Evolutionary conservation across 495 filamentous ascomycete species (phyloP).

Genomic region (Hypoxylon perforatum): DNA sequence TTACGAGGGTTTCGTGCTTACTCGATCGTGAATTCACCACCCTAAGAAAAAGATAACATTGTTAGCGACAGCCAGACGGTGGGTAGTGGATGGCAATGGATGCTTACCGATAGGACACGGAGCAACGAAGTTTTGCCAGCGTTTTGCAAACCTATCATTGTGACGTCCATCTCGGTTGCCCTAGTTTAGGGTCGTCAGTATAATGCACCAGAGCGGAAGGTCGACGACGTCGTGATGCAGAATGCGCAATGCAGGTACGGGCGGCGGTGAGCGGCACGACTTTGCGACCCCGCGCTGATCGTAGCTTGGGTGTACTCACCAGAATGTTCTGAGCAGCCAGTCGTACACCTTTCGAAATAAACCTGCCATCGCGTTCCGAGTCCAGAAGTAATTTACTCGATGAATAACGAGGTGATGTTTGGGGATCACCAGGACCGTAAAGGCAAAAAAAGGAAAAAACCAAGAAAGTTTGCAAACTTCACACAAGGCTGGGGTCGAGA

Average conservation of each 20-base stretch:
- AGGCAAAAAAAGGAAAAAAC: constrained; percentile 8
- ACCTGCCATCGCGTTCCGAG: constrained; percentile 72
- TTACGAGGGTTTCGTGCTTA: constrained; percentile 65
- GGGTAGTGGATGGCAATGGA: constrained; percentile 11
- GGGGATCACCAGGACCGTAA: constrained; percentile 27
- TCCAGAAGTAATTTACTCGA: constrained; percentile 24
- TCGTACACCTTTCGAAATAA: constrained; percentile 96
- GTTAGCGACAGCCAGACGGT: constrained; percentile 34
- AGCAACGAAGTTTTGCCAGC: constrained; percentile 97
- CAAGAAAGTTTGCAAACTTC: constrained; percentile 31
- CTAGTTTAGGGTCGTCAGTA: constrained; percentile 60
- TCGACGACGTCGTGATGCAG: constrained; percentile 31
- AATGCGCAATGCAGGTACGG: constrained; percentile 40
- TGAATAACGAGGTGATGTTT: constrained; percentile 19
- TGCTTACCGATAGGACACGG: constrained; percentile 89
- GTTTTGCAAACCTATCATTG: constrained; percentile 99
- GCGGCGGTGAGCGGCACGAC: constrained; percentile 36
- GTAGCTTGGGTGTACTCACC: constrained; percentile 71
- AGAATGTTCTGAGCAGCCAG: constrained; percentile 97
- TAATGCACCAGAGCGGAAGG: constrained; percentile 23
- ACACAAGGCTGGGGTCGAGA: constrained; percentile 42
- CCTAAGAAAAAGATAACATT: constrained; percentile 63
- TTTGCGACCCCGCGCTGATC: constrained; percentile 31
- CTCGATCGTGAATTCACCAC: constrained; percentile 99
- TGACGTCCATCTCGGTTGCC: constrained; percentile 99